Conservation (phyloP, 1,284 basidiomycete species). For the Stygiomarasmius scandens region DNA sequence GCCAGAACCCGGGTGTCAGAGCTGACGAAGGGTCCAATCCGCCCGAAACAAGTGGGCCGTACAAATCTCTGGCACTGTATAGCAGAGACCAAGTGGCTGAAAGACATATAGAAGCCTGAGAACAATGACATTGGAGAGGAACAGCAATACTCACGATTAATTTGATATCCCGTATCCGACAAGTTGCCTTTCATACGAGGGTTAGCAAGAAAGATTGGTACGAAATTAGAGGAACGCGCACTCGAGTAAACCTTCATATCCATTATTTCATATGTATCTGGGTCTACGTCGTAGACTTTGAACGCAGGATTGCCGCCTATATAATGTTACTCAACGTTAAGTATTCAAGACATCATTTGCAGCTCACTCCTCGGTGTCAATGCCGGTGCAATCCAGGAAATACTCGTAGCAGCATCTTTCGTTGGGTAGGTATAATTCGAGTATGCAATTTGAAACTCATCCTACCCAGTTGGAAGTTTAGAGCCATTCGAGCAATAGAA, state of each 20-base stretch:
- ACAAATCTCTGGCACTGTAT: constrained; percentile 58
- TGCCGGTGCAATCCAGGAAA: constrained; percentile 52
- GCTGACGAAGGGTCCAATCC: constrained; percentile 23
- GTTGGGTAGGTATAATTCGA: constrained; percentile 52
- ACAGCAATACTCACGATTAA: constrained; percentile 25
- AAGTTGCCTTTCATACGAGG: constrained; percentile 34
- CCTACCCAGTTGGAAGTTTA: constrained; percentile 27
- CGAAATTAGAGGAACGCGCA: too few species aligned
- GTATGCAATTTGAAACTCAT: constrained; percentile 62
- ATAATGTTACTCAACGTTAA: too few species aligned
- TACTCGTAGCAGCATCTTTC: constrained; percentile 51
- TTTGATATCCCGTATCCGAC: constrained; percentile 39
- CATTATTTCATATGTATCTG: constrained; percentile 56
- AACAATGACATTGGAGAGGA: background rate
- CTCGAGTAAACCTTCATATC: constrained; percentile 49
- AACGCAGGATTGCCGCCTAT: constrained; percentile 54
- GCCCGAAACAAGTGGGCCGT: constrained; percentile 38
- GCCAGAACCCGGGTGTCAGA: constrained; percentile 59
- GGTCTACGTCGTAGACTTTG: constrained; percentile 55
- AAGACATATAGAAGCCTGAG: too few species aligned
- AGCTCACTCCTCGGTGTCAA: constrained; percentile 57
- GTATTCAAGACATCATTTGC: too few species aligned
- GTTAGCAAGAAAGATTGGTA: background rate
- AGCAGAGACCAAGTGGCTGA: constrained; percentile 55
- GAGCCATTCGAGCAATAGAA: too few species aligned